These are phyloP conservation scores for Bolboschoenoplectus hybrid DNA, from an alignment of 202 grass and related monocot species.

Conservation along the genomic window DNA sequence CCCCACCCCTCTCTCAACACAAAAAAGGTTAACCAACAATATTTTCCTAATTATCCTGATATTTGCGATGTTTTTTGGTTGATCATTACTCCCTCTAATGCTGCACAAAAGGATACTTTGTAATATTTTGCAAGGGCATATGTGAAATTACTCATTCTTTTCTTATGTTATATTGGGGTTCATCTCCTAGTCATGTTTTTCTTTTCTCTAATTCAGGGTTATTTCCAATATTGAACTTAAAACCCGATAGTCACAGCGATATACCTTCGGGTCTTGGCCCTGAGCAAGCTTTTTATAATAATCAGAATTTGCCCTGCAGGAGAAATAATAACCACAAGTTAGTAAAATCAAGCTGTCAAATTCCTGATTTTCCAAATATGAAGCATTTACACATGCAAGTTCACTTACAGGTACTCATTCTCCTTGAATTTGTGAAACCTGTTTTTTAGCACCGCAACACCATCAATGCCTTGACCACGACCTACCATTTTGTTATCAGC, in stretches of 20 bases:
- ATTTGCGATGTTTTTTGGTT: background rate
- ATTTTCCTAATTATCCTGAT: background rate
- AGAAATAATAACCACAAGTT: constrained; percentile 19
- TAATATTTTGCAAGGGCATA: background rate
- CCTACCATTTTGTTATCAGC: constrained; percentile 55
- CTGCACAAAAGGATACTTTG: background rate
- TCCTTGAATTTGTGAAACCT: constrained; percentile 86
- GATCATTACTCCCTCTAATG: background rate
- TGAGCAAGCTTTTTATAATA: constrained; percentile 72
- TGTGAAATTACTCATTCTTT: background rate
- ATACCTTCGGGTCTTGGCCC: constrained; percentile 86
- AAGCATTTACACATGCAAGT: constrained; percentile 18
- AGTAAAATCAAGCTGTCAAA: constrained; percentile 41
- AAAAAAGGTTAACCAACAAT: background rate
- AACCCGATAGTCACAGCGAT: background rate
- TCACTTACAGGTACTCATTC: constrained; percentile 67
- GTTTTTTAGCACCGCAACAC: constrained; percentile 59
- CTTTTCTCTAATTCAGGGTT: background rate
- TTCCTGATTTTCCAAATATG: constrained; percentile 35
- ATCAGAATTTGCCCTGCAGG: constrained; percentile 55
- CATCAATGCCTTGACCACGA: constrained; percentile 49
- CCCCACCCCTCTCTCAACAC: background rate
- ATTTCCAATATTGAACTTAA: constrained; percentile 7
- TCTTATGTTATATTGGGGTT: background rate
- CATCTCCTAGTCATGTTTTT: background rate